These are phyloP conservation scores for Septoria linicola DNA, from an alignment of 2,329 filamentous ascomycete genomes.

Conservation along the genomic window DNA sequence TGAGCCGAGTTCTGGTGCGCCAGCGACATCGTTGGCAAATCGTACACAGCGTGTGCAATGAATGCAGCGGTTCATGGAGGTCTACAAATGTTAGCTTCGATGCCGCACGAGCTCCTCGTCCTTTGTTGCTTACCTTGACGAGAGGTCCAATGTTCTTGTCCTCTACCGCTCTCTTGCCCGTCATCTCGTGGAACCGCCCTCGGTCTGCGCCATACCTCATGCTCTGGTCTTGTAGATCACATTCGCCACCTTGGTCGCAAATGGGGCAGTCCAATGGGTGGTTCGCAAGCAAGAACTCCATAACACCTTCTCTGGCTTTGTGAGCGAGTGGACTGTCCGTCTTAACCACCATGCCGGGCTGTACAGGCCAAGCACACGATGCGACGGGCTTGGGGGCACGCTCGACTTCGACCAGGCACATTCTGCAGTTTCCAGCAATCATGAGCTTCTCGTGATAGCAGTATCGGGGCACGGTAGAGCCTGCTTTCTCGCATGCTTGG, in stretches of 20 bases:
- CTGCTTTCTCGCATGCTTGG: conserved; percentile 98
- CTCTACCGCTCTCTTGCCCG: conserved; percentile 95
- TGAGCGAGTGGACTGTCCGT: conserved; percentile 94
- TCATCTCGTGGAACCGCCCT: conserved; percentile 93
- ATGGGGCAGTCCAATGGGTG: conserved; percentile 95
- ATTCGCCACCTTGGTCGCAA: conserved; percentile 98
- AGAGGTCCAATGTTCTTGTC: conserved; percentile 99
- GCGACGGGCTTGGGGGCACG: conserved; percentile 93
- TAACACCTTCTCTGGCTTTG: conserved; percentile 97
- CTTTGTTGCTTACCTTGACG: conserved; percentile 63
- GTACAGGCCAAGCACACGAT: conserved; percentile 97
- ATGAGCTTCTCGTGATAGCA: conserved; percentile 99
- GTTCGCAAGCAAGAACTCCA: conserved; percentile 97
- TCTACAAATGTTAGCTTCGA: conserved; percentile 49
- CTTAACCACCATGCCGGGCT: conserved; percentile 98
- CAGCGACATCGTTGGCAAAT: conserved; percentile 96
- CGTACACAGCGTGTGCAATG: conserved; percentile 98
- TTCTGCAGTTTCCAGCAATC: conserved; percentile 99
- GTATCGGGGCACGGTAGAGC: conserved; percentile 88
- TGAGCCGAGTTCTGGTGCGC: conserved; percentile 91
- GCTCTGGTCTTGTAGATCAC: conserved; percentile 97
- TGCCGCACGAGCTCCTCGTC: neutral
- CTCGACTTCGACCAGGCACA: conserved; percentile 99
- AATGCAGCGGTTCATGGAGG: conserved; percentile 99
- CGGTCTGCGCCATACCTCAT: conserved; percentile 97